Percentiles rank a stretch among this genome's conserved stretches.
phyloP scores from a whole-genome alignment of 176 grass and related monocot species.

The Hordeum marinum region DNA sequence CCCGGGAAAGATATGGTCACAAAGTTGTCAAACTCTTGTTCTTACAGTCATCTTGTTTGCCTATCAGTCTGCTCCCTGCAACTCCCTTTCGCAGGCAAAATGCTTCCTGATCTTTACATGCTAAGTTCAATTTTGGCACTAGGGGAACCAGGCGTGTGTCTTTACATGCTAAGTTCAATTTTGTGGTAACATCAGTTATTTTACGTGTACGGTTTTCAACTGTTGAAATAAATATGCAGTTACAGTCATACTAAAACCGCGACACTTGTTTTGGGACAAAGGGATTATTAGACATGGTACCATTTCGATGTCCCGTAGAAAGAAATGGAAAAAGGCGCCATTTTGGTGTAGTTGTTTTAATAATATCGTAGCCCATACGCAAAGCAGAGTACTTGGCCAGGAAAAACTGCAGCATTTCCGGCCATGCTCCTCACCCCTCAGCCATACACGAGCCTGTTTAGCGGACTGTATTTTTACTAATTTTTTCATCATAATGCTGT shows the following conservation, averaged over 20 bases:
- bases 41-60: neutral
- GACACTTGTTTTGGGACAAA: too few relatives aligned
- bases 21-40: neutral
- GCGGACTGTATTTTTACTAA: neutral
- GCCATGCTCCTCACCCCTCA: slow-evolving; percentile 7
- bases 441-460: neutral
- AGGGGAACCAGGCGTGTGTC: neutral
- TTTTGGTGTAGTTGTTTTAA: neutral
- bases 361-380: neutral
- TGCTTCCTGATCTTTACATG: neutral
- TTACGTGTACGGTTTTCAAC: too few relatives aligned
- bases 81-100: neutral
- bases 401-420: slow-evolving; percentile 29
- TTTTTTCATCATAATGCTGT: neutral
- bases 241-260: too few relatives aligned
- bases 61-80: neutral
- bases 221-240: too few relatives aligned
- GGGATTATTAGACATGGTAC: neutral
- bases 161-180: neutral
- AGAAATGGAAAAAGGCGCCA: neutral
- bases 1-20: neutral
- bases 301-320: neutral
- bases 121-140: too few relatives aligned
- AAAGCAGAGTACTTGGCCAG: neutral
- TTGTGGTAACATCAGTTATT: neutral